Conservation (phyloP, 441 rosid species). For the Gossypium schwendimanii region DNA sequence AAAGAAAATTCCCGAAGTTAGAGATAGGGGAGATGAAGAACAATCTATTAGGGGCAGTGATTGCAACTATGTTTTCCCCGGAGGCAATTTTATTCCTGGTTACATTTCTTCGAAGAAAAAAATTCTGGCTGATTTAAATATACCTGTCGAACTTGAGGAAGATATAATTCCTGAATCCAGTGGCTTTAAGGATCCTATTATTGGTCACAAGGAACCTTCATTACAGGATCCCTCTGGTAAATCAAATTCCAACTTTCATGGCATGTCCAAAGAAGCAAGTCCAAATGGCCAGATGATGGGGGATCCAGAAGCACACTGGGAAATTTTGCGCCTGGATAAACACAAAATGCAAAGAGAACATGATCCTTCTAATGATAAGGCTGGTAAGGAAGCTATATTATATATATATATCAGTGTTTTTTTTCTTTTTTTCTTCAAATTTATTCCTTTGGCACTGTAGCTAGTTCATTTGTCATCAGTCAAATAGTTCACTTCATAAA, state of each 20-base stretch:
- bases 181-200: constrained; percentile 20
- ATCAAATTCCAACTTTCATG: constrained; percentile 16
- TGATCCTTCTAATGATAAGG: constrained; percentile 19
- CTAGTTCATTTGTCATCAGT: too few relatives aligned
- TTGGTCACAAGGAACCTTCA: constrained; percentile 10
- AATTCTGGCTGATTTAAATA: constrained; percentile 44
- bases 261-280: background rate
- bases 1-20: constrained; percentile 21
- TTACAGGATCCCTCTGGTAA: constrained; percentile 18
- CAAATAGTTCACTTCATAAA: too few relatives aligned
- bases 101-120: constrained; percentile 14
- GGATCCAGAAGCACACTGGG: constrained; percentile 19
- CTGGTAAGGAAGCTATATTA: constrained; percentile 25
- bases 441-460: too few relatives aligned
- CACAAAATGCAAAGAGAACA: constrained; percentile 15
- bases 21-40: constrained; percentile 19
- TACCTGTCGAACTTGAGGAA: constrained; percentile 36
- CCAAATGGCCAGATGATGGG: constrained; percentile 4
- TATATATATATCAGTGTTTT: background rate
- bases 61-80: constrained; percentile 13
- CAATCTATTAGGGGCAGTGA: background rate
- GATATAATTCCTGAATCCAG: constrained; percentile 16
- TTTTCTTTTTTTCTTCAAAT: background rate
- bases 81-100: background rate
- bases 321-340: constrained; percentile 11